Conservation (phyloP, 495 filamentous ascomycete species). For the Cudoniella acicularis region DNA sequence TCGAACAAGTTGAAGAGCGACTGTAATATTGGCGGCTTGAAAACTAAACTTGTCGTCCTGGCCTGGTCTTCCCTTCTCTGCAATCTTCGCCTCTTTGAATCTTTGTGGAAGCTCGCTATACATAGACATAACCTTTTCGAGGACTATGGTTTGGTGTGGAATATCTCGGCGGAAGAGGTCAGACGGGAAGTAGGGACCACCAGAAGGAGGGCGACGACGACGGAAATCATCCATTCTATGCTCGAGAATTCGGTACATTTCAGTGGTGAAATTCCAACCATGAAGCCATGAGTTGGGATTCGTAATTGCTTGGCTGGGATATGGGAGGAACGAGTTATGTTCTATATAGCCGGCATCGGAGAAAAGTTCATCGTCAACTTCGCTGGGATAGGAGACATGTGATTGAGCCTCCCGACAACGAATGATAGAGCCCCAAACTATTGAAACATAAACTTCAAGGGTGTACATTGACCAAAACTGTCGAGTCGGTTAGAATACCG, state of each 20-base stretch:
- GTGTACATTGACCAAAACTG: conserved; percentile 54
- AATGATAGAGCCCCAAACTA: conserved; percentile 45
- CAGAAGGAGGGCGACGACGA: conserved; percentile 14
- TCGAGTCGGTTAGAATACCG: conserved; percentile 8
- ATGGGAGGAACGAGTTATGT: neutral
- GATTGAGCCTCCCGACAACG: conserved; percentile 41
- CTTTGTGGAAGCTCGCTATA: conserved; percentile 35
- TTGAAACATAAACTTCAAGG: conserved; percentile 45
- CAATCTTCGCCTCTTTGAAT: conserved; percentile 34
- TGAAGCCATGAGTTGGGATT: conserved; percentile 39
- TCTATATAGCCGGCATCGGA: conserved; percentile 26
- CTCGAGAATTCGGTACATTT: conserved; percentile 48
- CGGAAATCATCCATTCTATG: conserved; percentile 38
- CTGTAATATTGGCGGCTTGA: conserved; percentile 51
- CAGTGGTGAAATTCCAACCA: conserved; percentile 50
- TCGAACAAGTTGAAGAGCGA: conserved; percentile 46
- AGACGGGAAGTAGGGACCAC: conserved; percentile 27
- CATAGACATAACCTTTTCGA: conserved; percentile 37
- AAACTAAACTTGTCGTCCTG: conserved; percentile 42
- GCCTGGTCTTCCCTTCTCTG: conserved; percentile 17
- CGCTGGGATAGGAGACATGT: conserved; percentile 40
- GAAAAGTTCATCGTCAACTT: conserved; percentile 41
- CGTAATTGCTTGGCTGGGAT: conserved; percentile 11
- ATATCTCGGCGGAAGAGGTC: conserved; percentile 11
- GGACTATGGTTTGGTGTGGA: conserved; percentile 31